Evolutionary conservation across 371 early-diverging fungal genomes (phyloP).

Genomic region (Entomophthora muscae): DNA sequence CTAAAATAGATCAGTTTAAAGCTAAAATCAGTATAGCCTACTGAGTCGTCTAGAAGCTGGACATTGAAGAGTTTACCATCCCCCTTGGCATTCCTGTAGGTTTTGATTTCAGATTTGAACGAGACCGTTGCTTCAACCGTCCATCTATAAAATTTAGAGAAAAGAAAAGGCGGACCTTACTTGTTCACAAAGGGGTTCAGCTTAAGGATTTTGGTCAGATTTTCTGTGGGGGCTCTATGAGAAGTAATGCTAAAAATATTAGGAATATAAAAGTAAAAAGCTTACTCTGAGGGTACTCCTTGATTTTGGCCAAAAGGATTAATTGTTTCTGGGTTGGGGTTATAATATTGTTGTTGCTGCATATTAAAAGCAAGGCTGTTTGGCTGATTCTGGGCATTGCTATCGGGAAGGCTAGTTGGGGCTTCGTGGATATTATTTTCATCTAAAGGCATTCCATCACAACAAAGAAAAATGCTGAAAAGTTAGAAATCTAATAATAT

Average conservation of each 20-base stretch:
- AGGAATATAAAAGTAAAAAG: background rate
- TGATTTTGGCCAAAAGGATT: background rate
- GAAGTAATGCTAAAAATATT: background rate
- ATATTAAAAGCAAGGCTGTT: background rate
- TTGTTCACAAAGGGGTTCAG: slow-evolving; percentile 4
- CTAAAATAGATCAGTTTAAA: slow-evolving; percentile 14
- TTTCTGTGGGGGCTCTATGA: background rate
- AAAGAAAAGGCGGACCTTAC: background rate
- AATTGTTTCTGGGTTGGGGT: background rate
- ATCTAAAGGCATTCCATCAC: too few relatives aligned
- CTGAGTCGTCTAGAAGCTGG: slow-evolving; percentile 65
- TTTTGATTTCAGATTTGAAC: slow-evolving; percentile 62
- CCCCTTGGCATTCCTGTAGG: slow-evolving; percentile 58
- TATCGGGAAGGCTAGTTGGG: too few relatives aligned
- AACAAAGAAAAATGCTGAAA: background rate
- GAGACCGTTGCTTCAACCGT: slow-evolving; percentile 79
- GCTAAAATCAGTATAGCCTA: slow-evolving; percentile 15
- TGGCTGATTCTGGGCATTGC: too few relatives aligned
- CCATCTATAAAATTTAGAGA: slow-evolving; percentile 42
- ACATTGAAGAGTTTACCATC: slow-evolving; percentile 84
- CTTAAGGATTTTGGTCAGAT: background rate
- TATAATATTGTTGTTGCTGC: background rate
- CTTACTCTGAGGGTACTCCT: background rate
- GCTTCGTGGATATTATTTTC: too few relatives aligned
- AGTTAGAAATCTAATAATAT: background rate